Conservation (phyloP, 1,139 yeast species). For the Kodamaea arcana region DNA sequence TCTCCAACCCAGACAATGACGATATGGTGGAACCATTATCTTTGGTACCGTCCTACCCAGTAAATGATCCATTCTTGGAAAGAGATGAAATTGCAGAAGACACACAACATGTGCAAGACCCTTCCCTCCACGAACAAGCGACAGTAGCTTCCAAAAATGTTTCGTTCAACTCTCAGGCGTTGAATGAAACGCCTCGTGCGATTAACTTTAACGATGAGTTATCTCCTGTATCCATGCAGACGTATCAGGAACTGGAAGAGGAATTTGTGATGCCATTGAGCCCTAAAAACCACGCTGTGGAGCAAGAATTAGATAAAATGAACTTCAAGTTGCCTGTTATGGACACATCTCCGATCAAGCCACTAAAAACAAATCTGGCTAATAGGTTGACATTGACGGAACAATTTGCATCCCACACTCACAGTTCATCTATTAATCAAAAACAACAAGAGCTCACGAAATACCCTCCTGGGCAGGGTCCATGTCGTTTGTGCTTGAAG, state of each 20-base stretch:
- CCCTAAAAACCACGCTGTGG: conserved; percentile 30
- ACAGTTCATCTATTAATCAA: background rate
- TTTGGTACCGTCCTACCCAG: background rate
- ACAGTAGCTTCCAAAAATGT: conserved; percentile 4
- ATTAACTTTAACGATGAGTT: background rate
- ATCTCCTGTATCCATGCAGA: background rate
- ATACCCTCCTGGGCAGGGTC: conserved; percentile 64
- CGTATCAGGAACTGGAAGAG: conserved; percentile 5
- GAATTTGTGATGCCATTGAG: conserved; percentile 23
- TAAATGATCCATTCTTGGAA: background rate
- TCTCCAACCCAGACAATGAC: background rate
- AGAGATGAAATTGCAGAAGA: background rate
- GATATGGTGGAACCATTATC: background rate
- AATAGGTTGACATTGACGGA: background rate
- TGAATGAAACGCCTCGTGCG: conserved; percentile 5
- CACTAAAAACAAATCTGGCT: conserved; percentile 5
- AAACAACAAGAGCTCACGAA: conserved; percentile 9
- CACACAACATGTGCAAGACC: background rate
- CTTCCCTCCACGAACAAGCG: background rate
- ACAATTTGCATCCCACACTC: background rate
- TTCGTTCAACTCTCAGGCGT: conserved; percentile 4
- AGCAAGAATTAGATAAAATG: conserved; percentile 26
- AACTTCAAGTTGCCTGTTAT: conserved; percentile 16
- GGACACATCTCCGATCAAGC: conserved; percentile 8
- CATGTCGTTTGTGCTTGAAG: conserved; percentile 61